Conservation (phyloP, 352 stramenopile genomes). For the Globisporangium yorkense region DNA sequence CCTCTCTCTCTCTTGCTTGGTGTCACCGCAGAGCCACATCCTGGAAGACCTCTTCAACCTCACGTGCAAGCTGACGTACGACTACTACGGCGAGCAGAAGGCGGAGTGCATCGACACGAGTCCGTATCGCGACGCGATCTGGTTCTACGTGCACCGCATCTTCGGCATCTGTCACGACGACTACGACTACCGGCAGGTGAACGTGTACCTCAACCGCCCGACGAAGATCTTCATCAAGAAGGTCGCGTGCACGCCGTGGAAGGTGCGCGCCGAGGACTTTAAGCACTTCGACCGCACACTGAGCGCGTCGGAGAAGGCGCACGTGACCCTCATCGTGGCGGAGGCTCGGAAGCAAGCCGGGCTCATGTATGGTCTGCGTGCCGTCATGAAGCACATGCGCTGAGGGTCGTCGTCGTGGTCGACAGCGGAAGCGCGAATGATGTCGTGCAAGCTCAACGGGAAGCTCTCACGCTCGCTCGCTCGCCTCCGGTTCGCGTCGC, state of each 20-base stretch:
- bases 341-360: conserved; percentile 84
- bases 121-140: conserved; percentile 78
- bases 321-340: conserved; percentile 76
- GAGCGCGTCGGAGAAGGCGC: conserved; percentile 78
- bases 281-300: conserved; percentile 80
- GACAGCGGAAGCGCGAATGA: neutral
- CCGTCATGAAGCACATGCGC: conserved; percentile 85
- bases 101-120: conserved; percentile 66
- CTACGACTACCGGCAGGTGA: conserved; percentile 84
- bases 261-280: conserved; percentile 74
- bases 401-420: conserved; percentile 19
- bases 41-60: conserved; percentile 85
- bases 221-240: conserved; percentile 88
- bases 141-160: conserved; percentile 86
- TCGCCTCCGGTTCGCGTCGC: neutral
- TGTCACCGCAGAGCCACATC: conserved; percentile 35
- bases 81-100: conserved; percentile 58
- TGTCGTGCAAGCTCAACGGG: neutral
- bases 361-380: conserved; percentile 82
- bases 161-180: conserved; percentile 88
- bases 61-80: conserved; percentile 81
- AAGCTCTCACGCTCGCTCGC: neutral
- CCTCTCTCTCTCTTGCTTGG: neutral
- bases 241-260: conserved; percentile 80
- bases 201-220: conserved; percentile 73